Conservation (phyloP, 2,329 filamentous ascomycete genomes). For the Ceratocystis harringtonii region DNA sequence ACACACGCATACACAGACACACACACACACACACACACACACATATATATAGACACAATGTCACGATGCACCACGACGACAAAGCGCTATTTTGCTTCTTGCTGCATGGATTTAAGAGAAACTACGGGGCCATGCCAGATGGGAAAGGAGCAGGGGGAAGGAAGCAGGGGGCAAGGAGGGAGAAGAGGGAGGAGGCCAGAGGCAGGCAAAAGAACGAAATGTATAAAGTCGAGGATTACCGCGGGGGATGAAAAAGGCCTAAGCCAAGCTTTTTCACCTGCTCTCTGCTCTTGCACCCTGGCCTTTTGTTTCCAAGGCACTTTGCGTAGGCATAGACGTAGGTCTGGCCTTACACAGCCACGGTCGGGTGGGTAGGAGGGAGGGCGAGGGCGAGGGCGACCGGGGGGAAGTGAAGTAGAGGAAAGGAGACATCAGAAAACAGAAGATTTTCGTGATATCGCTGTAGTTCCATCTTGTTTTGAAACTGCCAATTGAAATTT, state of each 20-base stretch:
- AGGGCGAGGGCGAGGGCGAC: not conserved
- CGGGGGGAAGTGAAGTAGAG: not conserved
- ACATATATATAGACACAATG: not conserved
- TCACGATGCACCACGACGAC: not conserved
- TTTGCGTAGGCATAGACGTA: no score
- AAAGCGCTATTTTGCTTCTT: constrained; percentile 10
- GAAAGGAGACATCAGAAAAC: not conserved
- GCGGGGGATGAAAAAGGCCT: not conserved
- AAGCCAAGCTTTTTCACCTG: not conserved
- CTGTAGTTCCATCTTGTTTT: no score
- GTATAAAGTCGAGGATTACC: no score
- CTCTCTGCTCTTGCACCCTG: not conserved
- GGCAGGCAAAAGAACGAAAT: not conserved
- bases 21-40: not conserved
- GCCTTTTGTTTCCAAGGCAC: not conserved
- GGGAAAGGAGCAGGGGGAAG: not conserved
- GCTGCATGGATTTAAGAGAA: not conserved
- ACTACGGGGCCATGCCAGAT: not conserved
- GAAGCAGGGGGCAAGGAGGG: not conserved
- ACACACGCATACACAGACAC: not conserved
- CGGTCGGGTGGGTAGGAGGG: not conserved
- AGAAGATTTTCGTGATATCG: no score
- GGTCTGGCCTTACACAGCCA: not conserved
- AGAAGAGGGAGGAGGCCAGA: not conserved
- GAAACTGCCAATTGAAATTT: no score